Base-by-base conservation (phyloP, 768 basidiomycete species). In the Calvatia gigantea region DNA sequence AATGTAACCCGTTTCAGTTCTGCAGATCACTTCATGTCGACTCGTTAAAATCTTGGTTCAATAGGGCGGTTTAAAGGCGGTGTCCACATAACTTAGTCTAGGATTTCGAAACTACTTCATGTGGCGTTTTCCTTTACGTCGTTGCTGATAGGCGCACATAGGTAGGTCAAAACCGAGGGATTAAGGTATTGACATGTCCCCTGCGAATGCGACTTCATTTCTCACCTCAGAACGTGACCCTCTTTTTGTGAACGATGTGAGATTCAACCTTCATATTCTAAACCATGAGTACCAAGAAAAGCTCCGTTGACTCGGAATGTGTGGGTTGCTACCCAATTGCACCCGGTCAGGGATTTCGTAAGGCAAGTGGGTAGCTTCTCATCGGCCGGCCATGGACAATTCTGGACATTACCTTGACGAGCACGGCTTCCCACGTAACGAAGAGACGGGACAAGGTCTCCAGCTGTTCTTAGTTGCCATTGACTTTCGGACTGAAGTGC, bases 261-360 rank as follows among this genome's bases (percentile, higher is more conserved):
- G n/a, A n/a, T n/a, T n/a, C n/a, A n/a, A n/a, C n/a, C n/a, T n/a
- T n/a, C n/a, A n/a, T n/a, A n/a, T n/a, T n/a, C 17, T 11, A 4
- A 21, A 11, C 35, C 47, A 11, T 47, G 15, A 11, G 9, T 21
- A 32, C 25, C 48, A n/a, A 23, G 41, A 42, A 11, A 35, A 15
- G 48, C 33, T 49, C 48, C 48, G 23, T 19, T 21, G 17, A 42
- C 17, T 42, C 41, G 41, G 41, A 11, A 21, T 23, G 12, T 25
- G 7, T 27, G 15, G 23, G 51, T 52, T 52, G 51, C 41, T 32
- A 52, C 2, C 39, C 51, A 52, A 52, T 29, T 52, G 51, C 41
- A 52, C 29, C 51, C 51, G 51, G 11, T 3, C n/a, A 15, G 50
- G 29, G 23, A 7, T 51, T 28, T 52, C 29, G 51, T 52, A 32